Conservation (phyloP, 345 rosid species). For the Eucalyptus sideroxylon region DNA sequence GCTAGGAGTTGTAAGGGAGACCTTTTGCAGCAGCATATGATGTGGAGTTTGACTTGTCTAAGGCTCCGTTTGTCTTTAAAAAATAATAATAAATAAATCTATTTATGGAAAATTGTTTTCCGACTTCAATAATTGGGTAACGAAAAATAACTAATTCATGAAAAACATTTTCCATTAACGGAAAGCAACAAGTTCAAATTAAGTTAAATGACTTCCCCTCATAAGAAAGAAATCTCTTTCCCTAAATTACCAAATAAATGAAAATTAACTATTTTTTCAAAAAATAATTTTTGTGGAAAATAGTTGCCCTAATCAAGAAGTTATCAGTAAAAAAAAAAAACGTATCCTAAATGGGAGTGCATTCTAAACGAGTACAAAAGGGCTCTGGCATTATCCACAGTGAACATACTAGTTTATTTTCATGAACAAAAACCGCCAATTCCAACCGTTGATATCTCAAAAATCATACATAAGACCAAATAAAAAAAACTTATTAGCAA, state of each 20-base stretch:
- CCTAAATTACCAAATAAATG: not conserved
- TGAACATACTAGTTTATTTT: not conserved
- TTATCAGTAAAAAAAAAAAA: not conserved
- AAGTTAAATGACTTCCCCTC: not conserved
- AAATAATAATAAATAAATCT: no score
- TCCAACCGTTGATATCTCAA: not conserved
- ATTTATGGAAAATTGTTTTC: not conserved
- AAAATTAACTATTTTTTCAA: not conserved
- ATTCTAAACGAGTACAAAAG: not conserved
- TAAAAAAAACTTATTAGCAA: not conserved
- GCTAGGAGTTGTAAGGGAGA: not conserved
- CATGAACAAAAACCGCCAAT: no score
- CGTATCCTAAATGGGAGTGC: not conserved
- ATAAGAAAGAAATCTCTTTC: accelerated
- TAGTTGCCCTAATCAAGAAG: not conserved
- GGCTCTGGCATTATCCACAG: not conserved
- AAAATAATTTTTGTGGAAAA: not conserved
- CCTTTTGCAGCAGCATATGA: not conserved
- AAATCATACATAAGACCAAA: not conserved
- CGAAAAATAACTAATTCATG: accelerated
- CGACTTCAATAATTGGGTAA: accelerated
- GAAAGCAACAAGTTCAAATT: not conserved
- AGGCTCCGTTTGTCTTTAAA: not conserved
- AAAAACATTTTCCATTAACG: not conserved
- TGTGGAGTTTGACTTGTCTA: not conserved